Evolutionary conservation across 2,329 filamentous ascomycete species (phyloP).

Genomic region (Penicillium italicum): DNA sequence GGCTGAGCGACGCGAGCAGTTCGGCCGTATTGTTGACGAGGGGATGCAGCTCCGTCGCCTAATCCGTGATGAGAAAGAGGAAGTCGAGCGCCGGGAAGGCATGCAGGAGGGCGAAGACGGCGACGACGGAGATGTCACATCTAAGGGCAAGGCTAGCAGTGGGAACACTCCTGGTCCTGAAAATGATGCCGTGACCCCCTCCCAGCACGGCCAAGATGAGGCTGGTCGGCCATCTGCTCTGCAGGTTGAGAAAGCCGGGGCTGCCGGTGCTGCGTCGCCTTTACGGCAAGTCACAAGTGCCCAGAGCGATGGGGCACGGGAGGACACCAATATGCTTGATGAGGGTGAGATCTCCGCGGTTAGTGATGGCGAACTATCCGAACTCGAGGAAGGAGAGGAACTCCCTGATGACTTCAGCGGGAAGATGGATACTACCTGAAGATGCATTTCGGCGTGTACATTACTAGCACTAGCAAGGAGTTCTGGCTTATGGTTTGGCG

Average conservation of each 20-base stretch:
- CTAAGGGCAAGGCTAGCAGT: conserved; percentile 47
- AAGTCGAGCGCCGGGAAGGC: conserved; percentile 81
- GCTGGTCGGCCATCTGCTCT: conserved; percentile 23
- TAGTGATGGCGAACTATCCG: conserved; percentile 35
- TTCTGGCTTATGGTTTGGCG: conserved; percentile 22
- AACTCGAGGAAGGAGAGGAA: conserved; percentile 50
- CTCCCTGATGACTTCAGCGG: conserved; percentile 50
- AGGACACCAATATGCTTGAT: conserved; percentile 61
- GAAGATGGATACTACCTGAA: conserved; percentile 62
- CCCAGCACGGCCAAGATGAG: conserved; percentile 36
- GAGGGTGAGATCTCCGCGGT: conserved; percentile 41
- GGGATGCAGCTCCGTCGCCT: conserved; percentile 78
- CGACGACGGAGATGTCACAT: conserved; percentile 51
- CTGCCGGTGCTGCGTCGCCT: conserved; percentile 35
- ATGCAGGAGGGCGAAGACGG: conserved; percentile 64
- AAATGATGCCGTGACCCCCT: conserved; percentile 44
- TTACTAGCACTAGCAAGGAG: conserved; percentile 30
- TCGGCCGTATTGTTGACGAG: conserved; percentile 84
- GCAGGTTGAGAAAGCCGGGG: conserved; percentile 33
- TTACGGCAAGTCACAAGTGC: conserved; percentile 36
- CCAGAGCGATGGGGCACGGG: conserved; percentile 42
- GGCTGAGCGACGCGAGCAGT: conserved; percentile 80
- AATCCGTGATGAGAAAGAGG: conserved; percentile 93
- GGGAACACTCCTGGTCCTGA: conserved; percentile 50
- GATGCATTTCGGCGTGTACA: conserved; percentile 17